Evolutionary conservation across 179 eudicot species (phyloP), one percentile per base, ranked within the genome.

Genomic region (Spergularia azorica): DNA sequence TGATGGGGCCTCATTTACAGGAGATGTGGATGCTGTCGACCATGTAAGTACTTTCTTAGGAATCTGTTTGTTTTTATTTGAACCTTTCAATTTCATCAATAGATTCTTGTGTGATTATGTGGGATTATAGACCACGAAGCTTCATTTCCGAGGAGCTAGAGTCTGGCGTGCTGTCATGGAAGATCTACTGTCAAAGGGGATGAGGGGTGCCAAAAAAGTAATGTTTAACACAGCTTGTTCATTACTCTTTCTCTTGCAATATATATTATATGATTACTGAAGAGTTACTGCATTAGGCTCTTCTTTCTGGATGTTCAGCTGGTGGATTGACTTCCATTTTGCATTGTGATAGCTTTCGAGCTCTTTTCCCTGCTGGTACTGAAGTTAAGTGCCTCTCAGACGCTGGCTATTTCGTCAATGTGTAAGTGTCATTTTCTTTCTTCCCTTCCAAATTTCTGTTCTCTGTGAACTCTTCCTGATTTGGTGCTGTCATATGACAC

Each of bases 271-370:
- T 79, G 72, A 61, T 70, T 74, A 78, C 80, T 86, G 79, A 83
- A 86, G 72, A 74, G 62, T 75, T 77, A 77, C 68, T 75, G 67
- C 64, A 71, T 74, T 83, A 92, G 97, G 92, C 94, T 71, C 81
- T 96, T 80, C 90, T 96, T 72, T 88, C 98, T 64, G 99, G 99
- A 43, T 93, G 98, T 81, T 96, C 99, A 60, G 97, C 99, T 79
- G 99, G 99, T 79, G 97, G 98, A 62, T 84, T 96, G 90, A 79
- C 98, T 79, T 78, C 97, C 68, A 96, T 94, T 74, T 79, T 96
- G 77, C 92, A 91, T 80, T 96, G 99, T 84, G 99, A 96, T 88
- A 86, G 80, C 69, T 96, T 96, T 76, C 84, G 84, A 84, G 86
- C 93, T 77, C 91, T 88, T 57, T 80, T 96, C 61, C 98, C 98